These are phyloP conservation scores for Dictyostelium firmibasis DNA, from an alignment of 78 protist genomes.

Conservation along the genomic window DNA sequence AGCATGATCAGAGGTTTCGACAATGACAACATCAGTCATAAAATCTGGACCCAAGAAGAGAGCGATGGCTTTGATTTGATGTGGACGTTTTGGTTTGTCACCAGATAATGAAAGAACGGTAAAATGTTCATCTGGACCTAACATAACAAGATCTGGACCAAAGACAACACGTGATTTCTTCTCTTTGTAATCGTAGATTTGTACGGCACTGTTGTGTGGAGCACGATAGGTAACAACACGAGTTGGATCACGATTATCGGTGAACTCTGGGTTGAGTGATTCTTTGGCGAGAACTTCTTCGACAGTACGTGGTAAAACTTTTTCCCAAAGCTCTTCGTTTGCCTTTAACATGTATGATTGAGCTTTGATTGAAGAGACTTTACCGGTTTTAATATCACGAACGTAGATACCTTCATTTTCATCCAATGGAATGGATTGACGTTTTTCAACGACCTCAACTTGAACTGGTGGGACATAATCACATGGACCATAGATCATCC, in stretches of 20 bases:
- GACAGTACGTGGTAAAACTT: conserved; percentile 89
- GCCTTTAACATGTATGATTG: conserved; percentile 91
- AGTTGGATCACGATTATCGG: conserved; percentile 82
- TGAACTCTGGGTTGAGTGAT: conserved; percentile 26
- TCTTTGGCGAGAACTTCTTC: conserved; percentile 91
- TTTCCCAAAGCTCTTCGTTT: conserved; percentile 93
- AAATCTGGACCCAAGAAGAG: conserved; percentile 96
- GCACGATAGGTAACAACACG: conserved; percentile 91
- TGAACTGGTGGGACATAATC: conserved; percentile 93
- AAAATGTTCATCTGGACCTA: conserved; percentile 95
- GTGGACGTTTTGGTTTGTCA: conserved; percentile 95
- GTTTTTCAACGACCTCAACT: conserved; percentile 88
- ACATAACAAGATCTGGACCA: conserved; percentile 96
- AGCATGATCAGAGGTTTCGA: conserved; percentile 96
- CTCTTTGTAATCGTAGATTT: conserved; percentile 92
- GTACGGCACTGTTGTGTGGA: conserved; percentile 95
- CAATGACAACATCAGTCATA: conserved; percentile 92
- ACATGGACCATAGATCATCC: conserved; percentile 94
- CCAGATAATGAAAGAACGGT: conserved; percentile 92
- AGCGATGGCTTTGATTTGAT: conserved; percentile 86
- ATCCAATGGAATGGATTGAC: conserved; percentile 93
- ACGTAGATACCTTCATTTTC: conserved; percentile 96
- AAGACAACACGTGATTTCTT: conserved; percentile 91
- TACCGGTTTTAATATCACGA: conserved; percentile 91
- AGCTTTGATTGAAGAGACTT: conserved; percentile 84